Percentiles rank a stretch among this genome's conserved stretches.
Evolutionary conservation across 768 basidiomycete genomes (phyloP).

Genomic region (Chalciporus piperatus): DNA sequence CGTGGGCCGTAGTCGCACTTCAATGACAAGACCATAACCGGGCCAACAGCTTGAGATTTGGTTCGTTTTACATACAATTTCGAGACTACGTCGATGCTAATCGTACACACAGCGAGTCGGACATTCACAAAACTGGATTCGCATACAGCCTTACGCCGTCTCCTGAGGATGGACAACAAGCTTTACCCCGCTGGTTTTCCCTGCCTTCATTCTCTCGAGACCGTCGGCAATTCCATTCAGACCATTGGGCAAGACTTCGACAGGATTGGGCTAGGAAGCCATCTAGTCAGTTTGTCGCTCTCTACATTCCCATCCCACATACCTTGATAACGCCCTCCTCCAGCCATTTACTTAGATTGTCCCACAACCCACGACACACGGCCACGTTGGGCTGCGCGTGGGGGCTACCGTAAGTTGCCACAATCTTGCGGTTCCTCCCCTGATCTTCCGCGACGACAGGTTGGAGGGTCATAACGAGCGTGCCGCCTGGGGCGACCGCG

Average conservation of each 20-base stretch:
- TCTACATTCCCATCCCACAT: not conserved
- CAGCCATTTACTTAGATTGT: slow-evolving; percentile 22
- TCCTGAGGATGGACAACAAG: slow-evolving; percentile 42
- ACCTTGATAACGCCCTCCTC: slow-evolving; percentile 27
- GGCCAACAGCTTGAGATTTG: not conserved
- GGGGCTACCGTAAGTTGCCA: slow-evolving; percentile 26
- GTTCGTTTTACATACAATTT: not conserved
- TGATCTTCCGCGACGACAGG: slow-evolving; percentile 22
- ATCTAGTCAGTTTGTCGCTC: not conserved
- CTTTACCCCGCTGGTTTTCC: slow-evolving; percentile 43
- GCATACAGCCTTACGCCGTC: slow-evolving; percentile 16
- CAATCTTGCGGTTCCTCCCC: slow-evolving; percentile 15
- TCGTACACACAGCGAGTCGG: slow-evolving; percentile 15
- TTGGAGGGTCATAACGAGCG: slow-evolving; percentile 29
- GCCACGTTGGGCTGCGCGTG: slow-evolving; percentile 15
- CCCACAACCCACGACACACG: slow-evolving; percentile 21
- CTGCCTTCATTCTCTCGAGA: slow-evolving; percentile 34
- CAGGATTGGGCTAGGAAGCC: slow-evolving; percentile 34
- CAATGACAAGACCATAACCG: too few relatives aligned
- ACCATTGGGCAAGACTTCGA: slow-evolving; percentile 42
- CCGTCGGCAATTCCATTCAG: slow-evolving; percentile 37
- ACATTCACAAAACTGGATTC: not conserved
- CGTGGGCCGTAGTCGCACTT: too few relatives aligned
- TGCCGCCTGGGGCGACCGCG: slow-evolving; percentile 33
- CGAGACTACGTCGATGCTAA: slow-evolving; percentile 1